These are phyloP conservation scores for Saccharomycopsis capsularis DNA, from an alignment of 805 yeast species.

Conservation along the genomic window DNA sequence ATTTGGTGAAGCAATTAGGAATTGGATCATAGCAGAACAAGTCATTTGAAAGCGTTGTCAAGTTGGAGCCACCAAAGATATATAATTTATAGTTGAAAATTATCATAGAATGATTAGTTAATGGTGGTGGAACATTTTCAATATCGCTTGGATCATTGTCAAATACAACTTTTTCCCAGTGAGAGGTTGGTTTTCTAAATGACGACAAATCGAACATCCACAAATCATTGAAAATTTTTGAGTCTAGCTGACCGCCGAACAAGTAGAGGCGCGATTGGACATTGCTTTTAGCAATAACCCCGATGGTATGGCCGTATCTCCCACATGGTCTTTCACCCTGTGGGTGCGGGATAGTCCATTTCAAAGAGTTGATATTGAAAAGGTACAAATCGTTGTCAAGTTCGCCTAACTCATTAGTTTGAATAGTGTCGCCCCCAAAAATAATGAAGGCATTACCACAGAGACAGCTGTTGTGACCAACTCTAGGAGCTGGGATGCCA, in stretches of 20 bases:
- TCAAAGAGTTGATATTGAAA: conserved; percentile 68
- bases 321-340: conserved; percentile 77
- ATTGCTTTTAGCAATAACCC: conserved; percentile 60
- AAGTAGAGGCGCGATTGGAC: conserved; percentile 59
- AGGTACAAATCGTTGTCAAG: conserved; percentile 88
- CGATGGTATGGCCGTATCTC: conserved; percentile 88
- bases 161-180: conserved; percentile 65
- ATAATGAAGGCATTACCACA: conserved; percentile 93
- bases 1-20: conserved; percentile 59
- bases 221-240: conserved; percentile 72
- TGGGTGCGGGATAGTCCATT: conserved; percentile 76
- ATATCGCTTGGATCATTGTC: conserved; percentile 34
- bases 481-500: conserved; percentile 89
- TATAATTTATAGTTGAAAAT: conserved; percentile 72
- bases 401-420: conserved; percentile 62
- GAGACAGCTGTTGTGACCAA: conserved; percentile 87
- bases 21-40: conserved; percentile 75
- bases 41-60: conserved; percentile 62
- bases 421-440: conserved; percentile 93
- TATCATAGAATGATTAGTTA: conserved; percentile 87
- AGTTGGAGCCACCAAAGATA: conserved; percentile 89
- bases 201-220: conserved; percentile 81
- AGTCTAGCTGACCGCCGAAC: conserved; percentile 94
- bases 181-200: conserved; percentile 74
- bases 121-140: conserved; percentile 55